Base-by-base conservation (phyloP, 345 rosid genomes). In the Sapria himalayana region DNA sequence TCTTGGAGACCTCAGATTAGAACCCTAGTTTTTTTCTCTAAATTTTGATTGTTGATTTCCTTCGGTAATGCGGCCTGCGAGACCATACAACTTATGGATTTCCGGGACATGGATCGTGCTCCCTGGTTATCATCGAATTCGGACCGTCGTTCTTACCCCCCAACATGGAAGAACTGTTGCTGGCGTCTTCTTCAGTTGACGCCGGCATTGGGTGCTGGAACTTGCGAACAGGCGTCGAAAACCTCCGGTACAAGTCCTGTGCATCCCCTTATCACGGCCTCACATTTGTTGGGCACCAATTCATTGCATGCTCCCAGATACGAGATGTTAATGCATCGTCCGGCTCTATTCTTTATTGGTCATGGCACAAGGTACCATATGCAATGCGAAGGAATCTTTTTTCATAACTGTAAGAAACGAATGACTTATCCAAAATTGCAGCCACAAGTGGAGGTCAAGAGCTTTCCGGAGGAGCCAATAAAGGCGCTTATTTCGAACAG, bases 161-260 rank as follows among this genome's bases (percentile, higher is more conserved):
- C 20, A 16, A 15, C 13, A 56, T 56, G 57, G 57, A 50, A 22
- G 71, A 66, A 41, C 45, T 70, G 15, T 43, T 85, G 8, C 46
- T 73, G 19, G 89, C 81, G 5, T 74, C 85, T 12, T 85, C 94
- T 0, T 78, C 92, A 4, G 44, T 55, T 22, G 84, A 85, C 25
- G 61, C 55, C 23, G 94, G 78, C 31, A 67, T 78, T 47, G 80
- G 92, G 46, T 65, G 78, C 53, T 81, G 92, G 96, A 81, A 77
- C 51, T 67, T 81, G 10, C 52, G 50, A 44, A 56, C 86, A 1
- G 92, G 86, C 15, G 57, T 48, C 9, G 72, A 70, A 56, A 63
- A 54, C 40, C 73, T 70, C 41, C 80, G 67, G 9, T 76, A 64
- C 60, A 77, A 74, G 52, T 42, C 61, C n/a, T 77, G 93, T 52